Percentiles rank a stretch among this genome's conserved stretches.
phyloP scores from a whole-genome alignment of 2,329 filamentous ascomycete species.

The Penicillium occitanis region DNA sequence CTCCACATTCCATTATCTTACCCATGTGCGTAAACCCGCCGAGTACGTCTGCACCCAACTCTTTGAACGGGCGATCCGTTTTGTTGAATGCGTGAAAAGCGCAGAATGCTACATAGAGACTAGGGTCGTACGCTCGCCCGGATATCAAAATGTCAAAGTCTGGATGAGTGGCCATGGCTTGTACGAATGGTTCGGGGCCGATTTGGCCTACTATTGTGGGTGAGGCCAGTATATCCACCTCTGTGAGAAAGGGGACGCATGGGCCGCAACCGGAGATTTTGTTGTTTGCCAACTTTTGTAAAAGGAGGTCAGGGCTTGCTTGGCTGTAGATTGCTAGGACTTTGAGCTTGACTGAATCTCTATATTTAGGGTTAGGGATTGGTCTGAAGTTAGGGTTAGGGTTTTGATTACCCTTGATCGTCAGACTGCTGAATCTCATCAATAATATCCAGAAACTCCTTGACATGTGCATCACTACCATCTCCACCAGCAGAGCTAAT shows the following conservation, averaged over 20 bases:
- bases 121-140: slow-evolving; percentile 45
- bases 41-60: not conserved
- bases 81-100: not conserved
- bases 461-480: not conserved
- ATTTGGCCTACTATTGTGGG: slow-evolving; percentile 47
- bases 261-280: not conserved
- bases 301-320: not conserved
- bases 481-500: not conserved
- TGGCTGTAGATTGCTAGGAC: not conserved
- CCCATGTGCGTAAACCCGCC: slow-evolving; percentile 46
- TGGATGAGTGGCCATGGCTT: slow-evolving; percentile 43
- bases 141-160: slow-evolving; percentile 48
- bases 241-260: slow-evolving; percentile 27
- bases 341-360: not conserved
- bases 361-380: not conserved
- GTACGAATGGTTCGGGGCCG: slow-evolving; percentile 47
- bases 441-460: not conserved
- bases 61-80: not conserved
- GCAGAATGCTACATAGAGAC: slow-evolving; percentile 38
- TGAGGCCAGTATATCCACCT: slow-evolving; percentile 40
- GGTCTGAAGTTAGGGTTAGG: not conserved
- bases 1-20: slow-evolving; percentile 57
- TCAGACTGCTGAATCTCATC: slow-evolving; percentile 37
- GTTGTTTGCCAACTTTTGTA: not conserved
- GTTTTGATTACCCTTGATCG: not conserved